phyloP scores from a whole-genome alignment of 1,284 basidiomycete genomes.

The Ceraceosorus guamensis region DNA sequence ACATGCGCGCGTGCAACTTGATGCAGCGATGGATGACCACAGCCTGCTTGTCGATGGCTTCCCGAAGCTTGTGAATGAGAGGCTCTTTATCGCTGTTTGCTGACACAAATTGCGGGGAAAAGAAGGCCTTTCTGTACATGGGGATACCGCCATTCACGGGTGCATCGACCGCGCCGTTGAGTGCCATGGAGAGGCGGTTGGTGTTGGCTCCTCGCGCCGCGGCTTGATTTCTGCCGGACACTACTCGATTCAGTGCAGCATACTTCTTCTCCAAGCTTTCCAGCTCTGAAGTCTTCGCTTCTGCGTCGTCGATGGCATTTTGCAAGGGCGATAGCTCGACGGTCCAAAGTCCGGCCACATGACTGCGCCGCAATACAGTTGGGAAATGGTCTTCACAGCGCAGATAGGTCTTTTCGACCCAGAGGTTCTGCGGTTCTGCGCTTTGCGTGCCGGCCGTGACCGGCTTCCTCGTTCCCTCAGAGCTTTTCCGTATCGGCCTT shows the following conservation, averaged over 20 bases:
- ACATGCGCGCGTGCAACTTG: slow-evolving; percentile 70
- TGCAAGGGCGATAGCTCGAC: slow-evolving; percentile 80
- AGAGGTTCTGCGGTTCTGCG: slow-evolving; percentile 45
- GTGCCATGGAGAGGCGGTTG: slow-evolving; percentile 74
- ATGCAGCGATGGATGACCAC: slow-evolving; percentile 75
- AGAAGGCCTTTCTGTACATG: slow-evolving; percentile 56
- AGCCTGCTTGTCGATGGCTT: slow-evolving; percentile 66
- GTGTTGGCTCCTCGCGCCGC: slow-evolving; percentile 53
- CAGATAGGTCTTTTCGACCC: slow-evolving; percentile 66
- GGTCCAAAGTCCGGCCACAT: slow-evolving; percentile 68
- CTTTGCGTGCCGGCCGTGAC: background rate
- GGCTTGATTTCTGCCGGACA: background rate
- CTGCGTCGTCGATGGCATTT: slow-evolving; percentile 72
- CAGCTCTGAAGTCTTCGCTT: slow-evolving; percentile 69
- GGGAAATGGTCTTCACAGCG: slow-evolving; percentile 75
- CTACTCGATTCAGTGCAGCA: slow-evolving; percentile 66
- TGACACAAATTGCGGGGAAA: slow-evolving; percentile 61
- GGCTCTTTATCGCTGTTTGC: slow-evolving; percentile 64
- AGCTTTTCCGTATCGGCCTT: slow-evolving; percentile 48
- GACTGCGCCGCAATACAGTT: slow-evolving; percentile 80
- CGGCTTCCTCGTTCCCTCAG: slow-evolving; percentile 14
- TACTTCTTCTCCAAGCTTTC: slow-evolving; percentile 65
- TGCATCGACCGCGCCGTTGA: slow-evolving; percentile 80
- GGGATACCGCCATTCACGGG: slow-evolving; percentile 69
- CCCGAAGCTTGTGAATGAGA: slow-evolving; percentile 63